Base-by-base conservation (phyloP, 2,329 filamentous ascomycete genomes). In the Calonectria pteridis region DNA sequence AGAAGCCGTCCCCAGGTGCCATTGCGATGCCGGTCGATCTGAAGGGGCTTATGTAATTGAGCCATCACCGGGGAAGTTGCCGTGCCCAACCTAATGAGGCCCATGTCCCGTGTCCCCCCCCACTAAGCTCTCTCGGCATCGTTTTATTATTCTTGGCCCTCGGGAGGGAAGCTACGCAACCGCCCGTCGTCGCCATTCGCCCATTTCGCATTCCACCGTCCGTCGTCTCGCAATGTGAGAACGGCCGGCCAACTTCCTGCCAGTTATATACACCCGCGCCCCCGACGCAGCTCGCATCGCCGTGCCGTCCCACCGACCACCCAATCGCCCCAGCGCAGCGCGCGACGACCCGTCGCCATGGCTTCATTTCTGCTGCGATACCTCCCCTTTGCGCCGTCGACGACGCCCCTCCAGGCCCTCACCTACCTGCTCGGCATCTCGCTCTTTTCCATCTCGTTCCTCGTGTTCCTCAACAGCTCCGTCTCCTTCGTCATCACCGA, bases 401-500 rank as follows among this genome's bases (percentile, higher is more conserved):
- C 90, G n/a, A 92, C 91, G 16, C 85, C 88, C 6, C 82, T 90
- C 26, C 91, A 93, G 81, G 92, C 91, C n/a, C 83, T 90, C 71
- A 94, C 94, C 35, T 97, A 97, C 84, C 91, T 97, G 43, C 89
- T 95, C 76, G 93, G 93, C 82, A 94, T 97, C 81, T 94, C 94
- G 74, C 91, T 97, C 79, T 96, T 96, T 87, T 95, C 93, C 84
- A 97, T 97, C 81, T 93, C 94, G 69, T 97, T 97, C 86, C 93
- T 97, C 77, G 95, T 97, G 80, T 97, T 97, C 85, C 90, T 97
- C 75, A 97, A 97, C 87, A 94, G 92, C 86, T 93, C 92, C 82
- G 89, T 97, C 73, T 95, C 93, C 69, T 97, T 97, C 85, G 94
- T 97, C 73, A 92, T 97, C 74, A 96, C 94, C 74, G 94, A 96